These are phyloP conservation scores for Boehmeria nivea DNA, from an alignment of 306 rosid species.

Conservation along the genomic window DNA sequence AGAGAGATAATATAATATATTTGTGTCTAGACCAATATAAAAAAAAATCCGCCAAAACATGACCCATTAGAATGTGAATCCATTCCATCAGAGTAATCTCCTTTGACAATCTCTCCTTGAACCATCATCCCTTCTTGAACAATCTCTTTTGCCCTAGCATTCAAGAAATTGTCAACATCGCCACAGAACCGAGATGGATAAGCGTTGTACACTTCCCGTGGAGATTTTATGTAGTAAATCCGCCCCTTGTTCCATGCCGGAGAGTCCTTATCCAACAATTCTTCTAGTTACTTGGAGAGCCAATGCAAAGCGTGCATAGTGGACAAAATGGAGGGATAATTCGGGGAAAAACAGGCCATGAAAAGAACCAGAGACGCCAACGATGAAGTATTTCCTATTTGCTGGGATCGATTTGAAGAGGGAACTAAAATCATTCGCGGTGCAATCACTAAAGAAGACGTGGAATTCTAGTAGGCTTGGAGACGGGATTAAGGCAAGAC, in stretches of 20 bases:
- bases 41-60: neutral
- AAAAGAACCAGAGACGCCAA: slow-evolving; percentile 22
- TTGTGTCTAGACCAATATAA: too few relatives aligned
- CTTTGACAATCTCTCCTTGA: neutral
- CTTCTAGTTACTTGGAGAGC: slow-evolving; percentile 24
- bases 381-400: slow-evolving; percentile 13
- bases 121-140: slow-evolving; percentile 12
- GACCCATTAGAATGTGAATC: neutral
- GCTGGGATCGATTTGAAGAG: slow-evolving; percentile 11
- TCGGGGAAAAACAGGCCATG: slow-evolving; percentile 13
- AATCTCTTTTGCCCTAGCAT: slow-evolving; percentile 6
- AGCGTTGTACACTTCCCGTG: neutral
- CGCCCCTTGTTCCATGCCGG: slow-evolving; percentile 41
- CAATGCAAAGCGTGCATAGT: slow-evolving; percentile 16
- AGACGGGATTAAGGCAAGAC: neutral
- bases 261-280: slow-evolving; percentile 16
- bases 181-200: slow-evolving; percentile 6
- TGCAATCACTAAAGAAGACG: slow-evolving; percentile 13
- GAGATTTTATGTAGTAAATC: slow-evolving; percentile 23
- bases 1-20: too few relatives aligned
- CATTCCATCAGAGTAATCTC: slow-evolving; percentile 7
- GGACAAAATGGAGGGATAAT: slow-evolving; percentile 13
- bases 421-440: slow-evolving; percentile 22
- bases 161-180: slow-evolving; percentile 14
- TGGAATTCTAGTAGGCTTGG: slow-evolving; percentile 22